These are phyloP conservation scores for Nemania sp. DNA, from an alignment of 2,329 filamentous ascomycete species.

Conservation along the genomic window DNA sequence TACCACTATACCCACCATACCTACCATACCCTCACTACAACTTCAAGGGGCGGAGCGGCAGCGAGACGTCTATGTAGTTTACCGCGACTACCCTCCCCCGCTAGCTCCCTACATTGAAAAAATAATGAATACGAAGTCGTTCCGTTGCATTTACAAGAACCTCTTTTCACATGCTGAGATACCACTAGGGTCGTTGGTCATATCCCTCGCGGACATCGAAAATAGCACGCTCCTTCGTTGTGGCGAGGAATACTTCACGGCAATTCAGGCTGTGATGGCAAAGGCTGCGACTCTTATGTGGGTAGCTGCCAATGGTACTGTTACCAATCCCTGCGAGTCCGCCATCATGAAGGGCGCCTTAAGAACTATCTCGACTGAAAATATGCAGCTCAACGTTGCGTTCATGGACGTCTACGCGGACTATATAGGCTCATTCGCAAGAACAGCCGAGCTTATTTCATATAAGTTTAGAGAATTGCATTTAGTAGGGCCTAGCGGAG, in stretches of 20 bases:
- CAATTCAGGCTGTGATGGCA: not conserved
- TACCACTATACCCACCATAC: not conserved
- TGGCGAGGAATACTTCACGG: not conserved
- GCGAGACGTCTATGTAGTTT: conserved; percentile 5
- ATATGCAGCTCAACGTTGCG: not conserved
- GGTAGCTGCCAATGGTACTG: conserved; percentile 2
- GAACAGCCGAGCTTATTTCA: not conserved
- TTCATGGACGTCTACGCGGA: conserved; percentile 2
- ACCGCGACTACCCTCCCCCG: conserved; percentile 17
- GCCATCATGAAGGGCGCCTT: conserved; percentile 28
- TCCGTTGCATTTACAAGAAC: conserved; percentile 1
- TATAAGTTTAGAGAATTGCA: conserved; percentile 7
- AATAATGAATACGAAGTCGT: not conserved
- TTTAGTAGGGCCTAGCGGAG: too few species aligned
- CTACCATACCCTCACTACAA: too few species aligned
- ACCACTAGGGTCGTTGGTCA: too few species aligned
- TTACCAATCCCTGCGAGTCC: not conserved
- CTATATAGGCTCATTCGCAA: not conserved
- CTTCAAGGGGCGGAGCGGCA: not conserved
- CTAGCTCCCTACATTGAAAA: not conserved
- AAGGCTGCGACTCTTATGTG: not conserved
- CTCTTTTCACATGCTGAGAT: too few species aligned
- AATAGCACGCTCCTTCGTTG: too few species aligned
- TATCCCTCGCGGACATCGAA: too few species aligned
- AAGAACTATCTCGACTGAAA: conserved; percentile 6